Conservation (phyloP, 768 basidiomycete genomes). For the Naganishia friedmannii region DNA sequence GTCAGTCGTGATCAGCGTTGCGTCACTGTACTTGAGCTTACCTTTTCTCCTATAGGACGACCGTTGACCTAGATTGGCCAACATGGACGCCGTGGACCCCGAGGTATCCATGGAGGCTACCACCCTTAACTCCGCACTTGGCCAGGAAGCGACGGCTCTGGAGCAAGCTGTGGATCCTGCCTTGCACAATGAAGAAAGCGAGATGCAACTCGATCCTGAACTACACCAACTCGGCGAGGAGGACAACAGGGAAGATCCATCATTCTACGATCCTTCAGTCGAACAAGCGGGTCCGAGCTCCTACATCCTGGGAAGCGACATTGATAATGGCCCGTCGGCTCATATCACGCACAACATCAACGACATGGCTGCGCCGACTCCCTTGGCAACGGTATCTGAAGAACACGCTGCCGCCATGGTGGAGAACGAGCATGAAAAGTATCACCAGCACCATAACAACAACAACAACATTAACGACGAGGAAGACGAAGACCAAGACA, state of each 20-base stretch:
- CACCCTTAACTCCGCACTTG: conserved; percentile 19
- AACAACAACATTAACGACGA: conserved; percentile 7
- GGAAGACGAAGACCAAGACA: conserved; percentile 13
- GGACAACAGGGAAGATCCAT: conserved; percentile 8
- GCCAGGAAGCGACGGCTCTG: not conserved
- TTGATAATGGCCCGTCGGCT: conserved; percentile 2
- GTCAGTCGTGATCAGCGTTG: not conserved
- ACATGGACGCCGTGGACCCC: conserved; percentile 5
- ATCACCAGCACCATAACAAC: too few relatives aligned
- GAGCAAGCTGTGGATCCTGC: not conserved
- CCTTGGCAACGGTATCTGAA: conserved; percentile 10
- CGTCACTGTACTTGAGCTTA: not conserved
- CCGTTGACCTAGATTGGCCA: not conserved
- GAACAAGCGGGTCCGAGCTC: conserved; percentile 4
- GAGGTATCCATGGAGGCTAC: conserved; percentile 6
- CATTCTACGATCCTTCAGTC: conserved; percentile 19
- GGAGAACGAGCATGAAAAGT: conserved; percentile 4
- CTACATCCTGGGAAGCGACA: not conserved
- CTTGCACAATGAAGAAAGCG: not conserved
- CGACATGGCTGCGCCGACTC: conserved; percentile 15
- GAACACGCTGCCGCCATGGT: conserved; percentile 5
- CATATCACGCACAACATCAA: conserved; percentile 19
- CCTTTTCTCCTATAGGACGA: not conserved
- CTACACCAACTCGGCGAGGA: not conserved
- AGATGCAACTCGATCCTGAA: conserved; percentile 18